Evolutionary conservation across 345 rosid species (phyloP).

Genomic region (Lepidium africanum): DNA sequence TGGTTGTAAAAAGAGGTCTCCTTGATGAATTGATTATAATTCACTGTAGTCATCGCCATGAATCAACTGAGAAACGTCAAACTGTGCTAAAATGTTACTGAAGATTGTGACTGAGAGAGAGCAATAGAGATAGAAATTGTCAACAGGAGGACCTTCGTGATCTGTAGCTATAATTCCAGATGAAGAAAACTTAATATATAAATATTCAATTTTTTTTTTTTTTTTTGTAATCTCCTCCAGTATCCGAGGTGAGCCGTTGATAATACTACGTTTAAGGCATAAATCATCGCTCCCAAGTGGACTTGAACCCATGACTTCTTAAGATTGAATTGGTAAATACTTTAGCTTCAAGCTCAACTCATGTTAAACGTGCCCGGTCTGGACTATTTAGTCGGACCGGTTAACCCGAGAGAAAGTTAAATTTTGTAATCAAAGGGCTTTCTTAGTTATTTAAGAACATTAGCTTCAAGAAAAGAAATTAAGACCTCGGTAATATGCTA

Average conservation of each 20-base stretch:
- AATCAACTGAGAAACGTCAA: neutral
- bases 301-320: too few relatives aligned
- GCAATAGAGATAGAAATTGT: neutral
- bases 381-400: too few relatives aligned
- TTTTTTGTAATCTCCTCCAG: too few relatives aligned
- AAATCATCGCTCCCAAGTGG: too few relatives aligned
- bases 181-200: neutral
- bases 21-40: constrained; percentile 22
- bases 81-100: neutral
- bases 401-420: too few relatives aligned
- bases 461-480: accelerated
- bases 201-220: neutral
- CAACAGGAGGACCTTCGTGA: neutral
- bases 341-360: neutral
- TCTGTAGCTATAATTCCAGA: neutral
- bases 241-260: too few relatives aligned
- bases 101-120: neutral
- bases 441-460: too few relatives aligned
- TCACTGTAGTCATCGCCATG: neutral
- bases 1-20: constrained; percentile 53
- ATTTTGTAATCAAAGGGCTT: too few relatives aligned
- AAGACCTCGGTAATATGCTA: too few relatives aligned
- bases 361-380: too few relatives aligned
- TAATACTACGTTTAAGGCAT: too few relatives aligned
- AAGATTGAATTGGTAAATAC: too few relatives aligned